Percentiles rank a stretch among this genome's conserved stretches.
These are phyloP conservation scores for Zymoseptoria passerinii DNA, from an alignment of 2,329 filamentous ascomycete species.

Conservation along the genomic window DNA sequence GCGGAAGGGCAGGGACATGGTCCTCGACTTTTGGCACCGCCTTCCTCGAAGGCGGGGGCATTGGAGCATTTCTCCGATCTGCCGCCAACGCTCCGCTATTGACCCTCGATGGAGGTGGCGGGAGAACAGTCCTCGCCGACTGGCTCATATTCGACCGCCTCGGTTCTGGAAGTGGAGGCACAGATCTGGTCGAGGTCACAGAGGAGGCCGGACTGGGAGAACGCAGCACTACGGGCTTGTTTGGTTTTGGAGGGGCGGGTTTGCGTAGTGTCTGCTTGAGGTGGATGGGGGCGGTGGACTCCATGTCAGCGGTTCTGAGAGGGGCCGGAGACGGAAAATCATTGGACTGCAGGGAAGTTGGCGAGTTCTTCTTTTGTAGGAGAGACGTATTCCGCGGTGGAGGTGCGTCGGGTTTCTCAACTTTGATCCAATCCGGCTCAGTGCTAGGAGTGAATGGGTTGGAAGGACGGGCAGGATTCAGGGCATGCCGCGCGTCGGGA, in stretches of 20 bases:
- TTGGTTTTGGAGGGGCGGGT: conserved; percentile 29
- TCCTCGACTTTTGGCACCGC: conserved; percentile 2
- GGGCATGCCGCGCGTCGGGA: conserved; percentile 52
- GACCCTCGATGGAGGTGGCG: conserved; percentile 10
- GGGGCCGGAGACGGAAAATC: conserved; percentile 1
- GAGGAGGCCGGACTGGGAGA: conserved; percentile 19
- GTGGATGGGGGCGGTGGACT: conserved; percentile 7
- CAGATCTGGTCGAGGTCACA: conserved; percentile 11
- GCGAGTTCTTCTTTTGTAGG: conserved; percentile 1
- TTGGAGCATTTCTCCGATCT: conserved; percentile 6
- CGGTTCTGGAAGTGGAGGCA: conserved; percentile 18
- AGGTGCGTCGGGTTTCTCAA: conserved; percentile 27
- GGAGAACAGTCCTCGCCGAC: conserved; percentile 2
- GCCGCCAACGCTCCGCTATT: conserved; percentile 2
- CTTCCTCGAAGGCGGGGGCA: conserved; percentile 18
- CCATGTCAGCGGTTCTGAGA: conserved; percentile 4
- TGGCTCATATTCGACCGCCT: conserved; percentile 10
- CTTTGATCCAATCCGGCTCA: conserved; percentile 75
- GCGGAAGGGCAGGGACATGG: conserved; percentile 19
- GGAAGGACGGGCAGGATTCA: conserved; percentile 65
- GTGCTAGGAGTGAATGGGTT: conserved; percentile 72
- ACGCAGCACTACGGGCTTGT: conserved; percentile 27
- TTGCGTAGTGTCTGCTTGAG: conserved; percentile 26
- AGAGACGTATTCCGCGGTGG: conserved; percentile 15
- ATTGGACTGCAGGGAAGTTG: conserved; percentile 3